Evolutionary conservation across 371 early-diverging fungal species (phyloP).

Genomic region (Mortierella sp.): DNA sequence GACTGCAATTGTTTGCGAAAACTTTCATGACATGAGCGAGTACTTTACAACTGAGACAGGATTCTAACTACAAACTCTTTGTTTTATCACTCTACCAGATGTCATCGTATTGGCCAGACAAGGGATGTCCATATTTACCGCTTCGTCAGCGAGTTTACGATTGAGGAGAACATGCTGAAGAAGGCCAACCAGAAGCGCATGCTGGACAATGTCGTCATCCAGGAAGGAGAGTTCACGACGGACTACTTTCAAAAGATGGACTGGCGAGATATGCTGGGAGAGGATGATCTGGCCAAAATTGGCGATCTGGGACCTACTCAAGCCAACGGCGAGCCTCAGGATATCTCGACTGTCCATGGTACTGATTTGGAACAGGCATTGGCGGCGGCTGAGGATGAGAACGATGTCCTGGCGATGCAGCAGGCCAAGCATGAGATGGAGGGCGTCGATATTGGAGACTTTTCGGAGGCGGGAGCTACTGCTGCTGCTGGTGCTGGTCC

Average conservation of each 20-base stretch:
- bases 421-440: constrained; percentile 77
- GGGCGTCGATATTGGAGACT: constrained; percentile 72
- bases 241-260: constrained; percentile 78
- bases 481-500: not conserved
- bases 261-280: constrained; percentile 74
- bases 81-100: constrained; percentile 66
- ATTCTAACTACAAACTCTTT: constrained; percentile 55
- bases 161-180: constrained; percentile 91
- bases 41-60: not conserved
- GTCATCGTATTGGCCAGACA: constrained; percentile 97
- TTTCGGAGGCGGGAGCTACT: constrained; percentile 61
- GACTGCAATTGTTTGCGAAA: not conserved
- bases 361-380: constrained; percentile 77
- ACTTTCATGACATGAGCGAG: not conserved
- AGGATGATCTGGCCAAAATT: constrained; percentile 69
- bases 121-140: constrained; percentile 94
- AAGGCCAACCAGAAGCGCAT: constrained; percentile 89
- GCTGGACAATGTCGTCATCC: constrained; percentile 91
- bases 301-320: constrained; percentile 54
- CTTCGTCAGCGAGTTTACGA: constrained; percentile 87
- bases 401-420: constrained; percentile 76
- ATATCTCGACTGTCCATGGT: constrained; percentile 45
- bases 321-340: constrained; percentile 37
- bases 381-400: constrained; percentile 80
- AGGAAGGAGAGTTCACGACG: constrained; percentile 85